Evolutionary conservation across 2,329 filamentous ascomycete genomes (phyloP).

Genomic region (Colletotrichum salicis): DNA sequence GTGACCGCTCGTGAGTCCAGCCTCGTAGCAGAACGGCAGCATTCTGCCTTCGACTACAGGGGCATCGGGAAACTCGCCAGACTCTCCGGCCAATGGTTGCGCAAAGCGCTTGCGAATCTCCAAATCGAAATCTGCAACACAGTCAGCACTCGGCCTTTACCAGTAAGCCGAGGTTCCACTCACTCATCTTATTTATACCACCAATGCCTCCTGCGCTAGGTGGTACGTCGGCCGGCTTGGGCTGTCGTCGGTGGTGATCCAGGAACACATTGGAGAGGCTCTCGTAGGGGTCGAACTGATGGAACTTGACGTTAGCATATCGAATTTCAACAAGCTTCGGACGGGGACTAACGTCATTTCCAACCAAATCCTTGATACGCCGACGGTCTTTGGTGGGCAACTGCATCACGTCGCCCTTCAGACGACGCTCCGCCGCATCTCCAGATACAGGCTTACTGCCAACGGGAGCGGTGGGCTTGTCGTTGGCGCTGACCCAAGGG

Average conservation of each 20-base stretch:
- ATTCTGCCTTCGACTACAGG: conserved; percentile 71
- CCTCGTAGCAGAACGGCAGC: conserved; percentile 76
- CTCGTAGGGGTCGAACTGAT: conserved; percentile 66
- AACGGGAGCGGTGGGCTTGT: conserved; percentile 68
- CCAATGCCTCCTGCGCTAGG: conserved; percentile 71
- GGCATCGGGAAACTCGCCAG: conserved; percentile 76
- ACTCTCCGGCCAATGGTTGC: conserved; percentile 73
- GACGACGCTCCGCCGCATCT: conserved; percentile 71
- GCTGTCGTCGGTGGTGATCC: conserved; percentile 59
- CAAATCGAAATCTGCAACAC: conserved; percentile 67
- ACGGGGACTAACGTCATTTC: conserved; percentile 66
- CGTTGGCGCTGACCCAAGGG: conserved; percentile 77
- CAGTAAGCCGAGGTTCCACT: conserved; percentile 43
- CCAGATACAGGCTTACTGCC: conserved; percentile 72
- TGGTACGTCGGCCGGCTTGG: conserved; percentile 68
- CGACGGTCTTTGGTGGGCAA: conserved; percentile 73
- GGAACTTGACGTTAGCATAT: conserved; percentile 38
- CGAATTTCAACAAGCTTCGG: not conserved
- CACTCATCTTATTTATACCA: conserved; percentile 80
- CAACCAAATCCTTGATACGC: conserved; percentile 72
- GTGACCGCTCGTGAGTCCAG: conserved; percentile 69
- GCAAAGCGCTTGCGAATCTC: conserved; percentile 75
- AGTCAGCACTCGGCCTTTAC: not conserved
- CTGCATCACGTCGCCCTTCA: conserved; percentile 78
- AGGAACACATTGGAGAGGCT: conserved; percentile 62